Evolutionary conservation across 805 yeast species (phyloP), one percentile per base, ranked within the genome.

Genomic region (Naumovozyma baii): DNA sequence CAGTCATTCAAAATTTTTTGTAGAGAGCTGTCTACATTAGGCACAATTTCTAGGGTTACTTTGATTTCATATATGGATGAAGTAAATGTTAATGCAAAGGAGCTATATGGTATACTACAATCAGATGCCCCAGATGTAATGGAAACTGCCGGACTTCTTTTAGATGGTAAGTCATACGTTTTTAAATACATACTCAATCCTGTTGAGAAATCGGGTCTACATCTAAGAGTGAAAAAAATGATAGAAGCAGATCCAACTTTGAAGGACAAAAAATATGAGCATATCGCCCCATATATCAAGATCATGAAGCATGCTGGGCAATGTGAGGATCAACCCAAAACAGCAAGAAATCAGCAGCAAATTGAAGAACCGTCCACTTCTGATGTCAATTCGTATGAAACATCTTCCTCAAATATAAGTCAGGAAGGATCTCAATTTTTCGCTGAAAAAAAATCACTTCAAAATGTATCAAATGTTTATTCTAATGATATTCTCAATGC

Each of bases 111-210:
- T 46, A 73, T 49, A 74, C 80, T 54, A 67, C 68, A 38, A 80
- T 76, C 53, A 46, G 85, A 90, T 44, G 85, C 92, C 1, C 94
- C 94, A 8, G 46, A 47, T 31, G 33, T 49, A 9, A 43, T 38
- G 1, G 47, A 41, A n/a, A 30, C 43, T 5, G 41, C 46, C 2
- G 39, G 39, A 4, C 34, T 40, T 14, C 17, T 49, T 3, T 33
- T 53, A 16, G 44, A 49, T 38, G 44, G 51, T 3, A 46, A 49
- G 18, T 49, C 54, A 3, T 43, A 38, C 10, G 29, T 41, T n/a
- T 53, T 44, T 38, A 43, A 45, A 26, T 35, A 41, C 12, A 40
- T 51, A 17, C 38, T 46, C 43, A 39, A 39, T 7, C 46, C 52
- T 5, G 45, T 43, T 14, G 45, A 50, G 30, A 48, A 44, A 20